Percentiles rank a stretch among this genome's conserved stretches.
Evolutionary conservation across 306 rosid species (phyloP).

Genomic region (Carpinus fangiana): DNA sequence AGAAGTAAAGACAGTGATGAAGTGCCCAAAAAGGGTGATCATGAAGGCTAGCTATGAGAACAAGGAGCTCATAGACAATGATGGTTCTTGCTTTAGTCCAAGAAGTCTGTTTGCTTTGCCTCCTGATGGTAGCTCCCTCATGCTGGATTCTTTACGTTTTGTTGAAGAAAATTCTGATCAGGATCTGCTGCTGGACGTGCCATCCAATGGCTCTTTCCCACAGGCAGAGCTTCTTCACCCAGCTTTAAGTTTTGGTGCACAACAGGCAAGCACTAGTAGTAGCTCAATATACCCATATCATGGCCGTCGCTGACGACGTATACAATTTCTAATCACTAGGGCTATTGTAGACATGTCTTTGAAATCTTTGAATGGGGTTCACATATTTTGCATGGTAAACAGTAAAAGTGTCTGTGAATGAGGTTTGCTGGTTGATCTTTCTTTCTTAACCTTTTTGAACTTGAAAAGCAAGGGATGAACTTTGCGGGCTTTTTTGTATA

Average conservation of each 20-base stretch:
- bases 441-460: conserved; percentile 43
- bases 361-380: conserved; percentile 39
- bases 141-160: conserved; percentile 67
- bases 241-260: conserved; percentile 54
- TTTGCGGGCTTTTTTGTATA: conserved; percentile 72
- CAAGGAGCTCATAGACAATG: conserved; percentile 61
- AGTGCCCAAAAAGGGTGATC: conserved; percentile 73
- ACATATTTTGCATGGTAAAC: conserved; percentile 48
- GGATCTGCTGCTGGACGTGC: conserved; percentile 79
- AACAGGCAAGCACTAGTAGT: conserved; percentile 80
- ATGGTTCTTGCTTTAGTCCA: conserved; percentile 76
- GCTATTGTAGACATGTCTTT: conserved; percentile 34
- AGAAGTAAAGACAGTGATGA: conserved; percentile 75
- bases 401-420: conserved; percentile 47
- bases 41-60: conserved; percentile 52
- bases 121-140: conserved; percentile 66
- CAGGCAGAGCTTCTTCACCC: conserved; percentile 89
- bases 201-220: conserved; percentile 78
- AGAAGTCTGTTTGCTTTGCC: conserved; percentile 83
- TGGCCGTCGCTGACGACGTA: conserved; percentile 41
- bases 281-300: conserved; percentile 61
- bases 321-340: neutral
- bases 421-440: conserved; percentile 61
- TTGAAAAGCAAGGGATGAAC: conserved; percentile 48
- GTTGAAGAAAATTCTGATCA: conserved; percentile 72